Conservation (phyloP, 805 yeast genomes). For the Schizosaccharomyces pombe region DNA sequence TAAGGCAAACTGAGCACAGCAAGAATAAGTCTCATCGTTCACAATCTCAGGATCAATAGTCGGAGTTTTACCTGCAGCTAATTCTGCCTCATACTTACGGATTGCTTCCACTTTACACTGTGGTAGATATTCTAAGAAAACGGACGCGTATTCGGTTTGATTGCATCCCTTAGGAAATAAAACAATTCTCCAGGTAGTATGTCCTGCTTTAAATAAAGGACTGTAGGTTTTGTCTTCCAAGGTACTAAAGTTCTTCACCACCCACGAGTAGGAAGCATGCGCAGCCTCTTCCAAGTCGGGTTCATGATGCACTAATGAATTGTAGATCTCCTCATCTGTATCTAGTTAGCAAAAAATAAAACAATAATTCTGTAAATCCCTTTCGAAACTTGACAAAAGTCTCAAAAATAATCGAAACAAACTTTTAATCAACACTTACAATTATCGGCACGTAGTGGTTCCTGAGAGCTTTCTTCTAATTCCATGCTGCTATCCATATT, state of each 20-base stretch:
- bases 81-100: slow-evolving; percentile 42
- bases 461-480: background rate
- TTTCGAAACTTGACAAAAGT: too few species aligned
- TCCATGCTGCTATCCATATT: slow-evolving; percentile 2
- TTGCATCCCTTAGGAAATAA: slow-evolving; percentile 59
- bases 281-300: slow-evolving; percentile 3
- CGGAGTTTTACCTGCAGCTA: slow-evolving; percentile 24
- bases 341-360: too few species aligned
- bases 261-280: background rate
- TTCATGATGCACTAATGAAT: background rate
- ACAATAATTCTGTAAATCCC: too few species aligned
- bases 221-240: background rate
- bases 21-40: slow-evolving; percentile 25
- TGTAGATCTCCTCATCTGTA: background rate
- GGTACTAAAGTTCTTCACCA: background rate
- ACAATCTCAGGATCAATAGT: slow-evolving; percentile 22
- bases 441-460: background rate
- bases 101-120: slow-evolving; percentile 12
- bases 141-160: slow-evolving; percentile 3
- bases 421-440: background rate
- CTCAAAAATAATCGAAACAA: background rate
- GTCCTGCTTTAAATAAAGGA: background rate
- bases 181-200: slow-evolving; percentile 18
- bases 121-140: slow-evolving; percentile 1
- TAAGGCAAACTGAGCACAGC: slow-evolving; percentile 70